Conservation (phyloP, 1,139 yeast species). For the Kurtzmaniella quercitrusa region DNA sequence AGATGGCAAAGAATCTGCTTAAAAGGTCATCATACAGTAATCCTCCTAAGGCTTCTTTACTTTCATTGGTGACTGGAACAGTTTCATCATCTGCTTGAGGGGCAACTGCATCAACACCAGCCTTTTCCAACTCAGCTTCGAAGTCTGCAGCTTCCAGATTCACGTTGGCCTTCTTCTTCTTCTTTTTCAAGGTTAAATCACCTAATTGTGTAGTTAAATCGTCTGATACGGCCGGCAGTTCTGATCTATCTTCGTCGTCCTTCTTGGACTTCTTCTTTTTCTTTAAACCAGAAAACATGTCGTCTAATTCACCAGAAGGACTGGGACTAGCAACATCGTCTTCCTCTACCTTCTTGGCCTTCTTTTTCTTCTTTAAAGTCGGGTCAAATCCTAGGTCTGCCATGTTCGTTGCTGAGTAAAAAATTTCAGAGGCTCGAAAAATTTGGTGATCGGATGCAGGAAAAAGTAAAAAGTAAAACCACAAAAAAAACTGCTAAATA, state of each 20-base stretch:
- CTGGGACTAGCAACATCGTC: constrained; percentile 31
- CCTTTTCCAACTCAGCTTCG: constrained; percentile 85
- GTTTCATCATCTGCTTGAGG: constrained; percentile 22
- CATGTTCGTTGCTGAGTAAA: constrained; percentile 18
- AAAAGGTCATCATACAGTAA: constrained; percentile 75
- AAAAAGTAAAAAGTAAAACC: no score
- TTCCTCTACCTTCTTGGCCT: constrained; percentile 45
- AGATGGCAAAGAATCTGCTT: constrained; percentile 76
- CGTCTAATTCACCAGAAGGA: constrained; percentile 41
- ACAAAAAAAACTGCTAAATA: no score
- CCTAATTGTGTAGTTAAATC: constrained; percentile 63
- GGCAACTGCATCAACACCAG: constrained; percentile 64
- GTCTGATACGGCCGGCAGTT: constrained; percentile 39
- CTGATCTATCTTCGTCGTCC: constrained; percentile 30
- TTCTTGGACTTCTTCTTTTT: constrained; percentile 51
- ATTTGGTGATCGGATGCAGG: background rate
- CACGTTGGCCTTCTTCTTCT: constrained; percentile 66
- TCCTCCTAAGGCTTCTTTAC: constrained; percentile 41
- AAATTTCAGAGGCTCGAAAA: constrained; percentile 1
- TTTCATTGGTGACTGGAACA: constrained; percentile 8
- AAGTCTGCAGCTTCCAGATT: constrained; percentile 67
- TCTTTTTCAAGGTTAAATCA: constrained; percentile 76
- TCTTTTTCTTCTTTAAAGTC: constrained; percentile 82
- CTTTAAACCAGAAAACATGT: constrained; percentile 51
- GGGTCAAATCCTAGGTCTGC: constrained; percentile 76